These are phyloP conservation scores for Gossypioides kirkii DNA, from an alignment of 345 rosid species.

Conservation along the genomic window DNA sequence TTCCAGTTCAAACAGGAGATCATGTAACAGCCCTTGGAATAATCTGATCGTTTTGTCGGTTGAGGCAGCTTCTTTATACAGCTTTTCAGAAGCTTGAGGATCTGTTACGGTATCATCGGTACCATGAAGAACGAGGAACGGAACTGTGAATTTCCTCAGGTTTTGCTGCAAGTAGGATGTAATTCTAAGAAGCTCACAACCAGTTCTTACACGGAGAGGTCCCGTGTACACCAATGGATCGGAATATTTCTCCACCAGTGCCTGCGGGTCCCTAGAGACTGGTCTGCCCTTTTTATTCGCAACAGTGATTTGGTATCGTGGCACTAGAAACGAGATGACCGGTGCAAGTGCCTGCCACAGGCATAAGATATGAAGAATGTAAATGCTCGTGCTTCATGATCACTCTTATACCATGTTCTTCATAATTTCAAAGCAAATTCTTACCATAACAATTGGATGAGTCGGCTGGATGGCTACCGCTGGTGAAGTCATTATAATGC, in stretches of 20 bases:
- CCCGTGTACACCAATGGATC: slow-evolving; percentile 91
- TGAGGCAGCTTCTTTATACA: slow-evolving; percentile 68
- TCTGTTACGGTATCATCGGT: slow-evolving; percentile 75
- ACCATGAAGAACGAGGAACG: slow-evolving; percentile 85
- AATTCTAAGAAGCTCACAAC: slow-evolving; percentile 77
- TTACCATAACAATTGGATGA: slow-evolving; percentile 70
- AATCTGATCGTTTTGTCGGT: slow-evolving; percentile 63
- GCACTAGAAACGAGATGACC: slow-evolving; percentile 57
- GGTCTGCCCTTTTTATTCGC: slow-evolving; percentile 82
- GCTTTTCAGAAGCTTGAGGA: slow-evolving; percentile 58
- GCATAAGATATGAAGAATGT: neutral
- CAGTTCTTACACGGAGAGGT: slow-evolving; percentile 74
- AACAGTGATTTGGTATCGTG: slow-evolving; percentile 64
- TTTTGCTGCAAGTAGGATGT: slow-evolving; percentile 60
- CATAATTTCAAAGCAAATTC: slow-evolving; percentile 7
- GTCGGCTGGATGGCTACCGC: slow-evolving; percentile 93
- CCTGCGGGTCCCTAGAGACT: slow-evolving; percentile 86
- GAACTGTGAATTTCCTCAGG: slow-evolving; percentile 46
- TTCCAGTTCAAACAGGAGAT: slow-evolving; percentile 85
- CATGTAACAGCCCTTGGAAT: slow-evolving; percentile 70
- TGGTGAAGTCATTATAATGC: slow-evolving; percentile 79
- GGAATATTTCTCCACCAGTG: slow-evolving; percentile 71
- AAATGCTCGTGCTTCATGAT: neutral
- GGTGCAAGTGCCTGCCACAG: slow-evolving; percentile 67
- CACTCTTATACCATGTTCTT: neutral